Evolutionary conservation across 768 basidiomycete genomes (phyloP).

Genomic region (Pleurotus sapidus): DNA sequence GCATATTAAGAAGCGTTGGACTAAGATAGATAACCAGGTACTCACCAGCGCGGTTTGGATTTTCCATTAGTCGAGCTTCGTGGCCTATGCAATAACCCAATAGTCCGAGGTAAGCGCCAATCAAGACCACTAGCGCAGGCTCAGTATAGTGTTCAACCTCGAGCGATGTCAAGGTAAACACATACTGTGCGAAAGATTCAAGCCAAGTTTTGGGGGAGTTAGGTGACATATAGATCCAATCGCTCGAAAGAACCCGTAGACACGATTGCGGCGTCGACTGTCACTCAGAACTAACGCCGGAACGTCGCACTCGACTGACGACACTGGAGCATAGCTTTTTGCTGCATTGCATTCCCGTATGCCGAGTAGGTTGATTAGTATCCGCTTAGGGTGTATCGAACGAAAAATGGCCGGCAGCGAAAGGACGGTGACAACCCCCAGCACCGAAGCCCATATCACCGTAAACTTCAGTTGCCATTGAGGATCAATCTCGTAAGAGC

Average conservation of each 20-base stretch:
- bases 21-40: background rate
- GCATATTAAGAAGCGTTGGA: background rate
- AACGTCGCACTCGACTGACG: slow-evolving; percentile 4
- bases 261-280: slow-evolving; percentile 2
- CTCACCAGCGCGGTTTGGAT: slow-evolving; percentile 77
- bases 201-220: slow-evolving; percentile 46
- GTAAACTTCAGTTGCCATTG: slow-evolving; percentile 76
- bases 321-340: slow-evolving; percentile 17
- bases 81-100: slow-evolving; percentile 61
- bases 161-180: slow-evolving; percentile 1
- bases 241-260: slow-evolving; percentile 17
- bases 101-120: slow-evolving; percentile 51
- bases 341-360: slow-evolving; percentile 43
- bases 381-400: slow-evolving; percentile 27
- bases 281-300: slow-evolving; percentile 11
- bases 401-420: slow-evolving; percentile 43
- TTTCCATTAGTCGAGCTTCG: slow-evolving; percentile 56
- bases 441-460: slow-evolving; percentile 60
- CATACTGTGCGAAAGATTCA: slow-evolving; percentile 62
- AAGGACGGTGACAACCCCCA: slow-evolving; percentile 47
- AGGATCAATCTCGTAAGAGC: slow-evolving; percentile 77
- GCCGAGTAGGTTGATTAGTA: slow-evolving; percentile 41
- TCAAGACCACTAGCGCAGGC: slow-evolving; percentile 46
- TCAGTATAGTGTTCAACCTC: background rate
- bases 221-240: slow-evolving; percentile 38